A percentile compares a stretch with the other conserved stretches of the same genome.
phyloP scores from a whole-genome alignment of 208 protist species.

The Trypanosoma avium region DNA sequence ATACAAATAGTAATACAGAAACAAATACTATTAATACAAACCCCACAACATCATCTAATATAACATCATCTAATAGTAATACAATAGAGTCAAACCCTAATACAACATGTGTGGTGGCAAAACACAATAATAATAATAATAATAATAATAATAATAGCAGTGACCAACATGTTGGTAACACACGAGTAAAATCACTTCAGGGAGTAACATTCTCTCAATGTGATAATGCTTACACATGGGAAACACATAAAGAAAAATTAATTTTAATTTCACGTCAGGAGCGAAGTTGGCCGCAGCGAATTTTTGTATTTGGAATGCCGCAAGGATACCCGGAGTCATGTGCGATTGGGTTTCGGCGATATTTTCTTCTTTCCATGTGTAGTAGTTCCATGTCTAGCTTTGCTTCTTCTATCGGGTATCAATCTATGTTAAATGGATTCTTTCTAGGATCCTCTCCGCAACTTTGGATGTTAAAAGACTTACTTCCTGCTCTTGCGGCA shows the following conservation, averaged over 20 bases:
- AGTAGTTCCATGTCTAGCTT: slow-evolving; percentile 84
- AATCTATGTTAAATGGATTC: slow-evolving; percentile 83
- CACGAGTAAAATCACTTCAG: no score
- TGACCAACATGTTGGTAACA: neutral
- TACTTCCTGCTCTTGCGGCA: slow-evolving; percentile 65
- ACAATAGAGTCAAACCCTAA: no score
- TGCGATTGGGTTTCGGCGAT: slow-evolving; percentile 68
- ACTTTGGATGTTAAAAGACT: slow-evolving; percentile 89
- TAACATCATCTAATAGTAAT: no score
- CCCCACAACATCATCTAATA: no score
- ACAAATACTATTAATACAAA: no score
- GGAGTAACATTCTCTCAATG: slow-evolving; percentile 76
- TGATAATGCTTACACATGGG: slow-evolving; percentile 39
- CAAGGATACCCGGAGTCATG: slow-evolving; percentile 73
- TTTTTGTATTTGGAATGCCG: slow-evolving; percentile 74
- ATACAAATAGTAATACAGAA: no score
- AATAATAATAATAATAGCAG: neutral
- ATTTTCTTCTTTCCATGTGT: slow-evolving; percentile 73
- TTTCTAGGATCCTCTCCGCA: slow-evolving; percentile 77
- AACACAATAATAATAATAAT: neutral
- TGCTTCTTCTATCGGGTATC: slow-evolving; percentile 80
- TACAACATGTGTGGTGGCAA: no score
- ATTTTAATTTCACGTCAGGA: slow-evolving; percentile 21
- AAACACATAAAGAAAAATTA: neutral
- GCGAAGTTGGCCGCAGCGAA: slow-evolving; percentile 34